A percentile compares a stretch with the other conserved stretches of the same genome.
Evolutionary conservation across 495 filamentous ascomycete species (phyloP).

Genomic region (Aspergillus biplanus): DNA sequence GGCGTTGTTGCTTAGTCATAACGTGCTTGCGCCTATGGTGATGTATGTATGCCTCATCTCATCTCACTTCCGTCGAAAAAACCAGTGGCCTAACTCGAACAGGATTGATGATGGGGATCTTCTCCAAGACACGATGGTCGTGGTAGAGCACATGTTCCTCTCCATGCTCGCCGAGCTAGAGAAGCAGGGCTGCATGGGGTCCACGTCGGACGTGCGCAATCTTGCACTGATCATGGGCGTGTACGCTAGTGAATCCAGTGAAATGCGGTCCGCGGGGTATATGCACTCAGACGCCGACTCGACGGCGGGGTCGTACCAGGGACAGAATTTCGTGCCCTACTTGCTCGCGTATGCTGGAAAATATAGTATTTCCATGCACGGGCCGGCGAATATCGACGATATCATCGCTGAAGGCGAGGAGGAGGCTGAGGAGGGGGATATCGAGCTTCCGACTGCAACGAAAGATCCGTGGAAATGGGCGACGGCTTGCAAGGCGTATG

Average conservation of each 20-base stretch:
- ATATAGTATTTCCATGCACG: constrained; percentile 21
- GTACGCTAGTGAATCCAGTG: constrained; percentile 15
- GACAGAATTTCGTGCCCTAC: constrained; percentile 13
- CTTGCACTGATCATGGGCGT: constrained; percentile 35
- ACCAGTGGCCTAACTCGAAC: not conserved
- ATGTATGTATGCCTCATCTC: constrained; percentile 20
- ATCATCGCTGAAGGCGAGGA: constrained; percentile 15
- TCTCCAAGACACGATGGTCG: constrained; percentile 16
- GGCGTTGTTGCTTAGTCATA: constrained; percentile 24
- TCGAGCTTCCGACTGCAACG: constrained; percentile 20
- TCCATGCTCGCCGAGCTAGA: constrained; percentile 34
- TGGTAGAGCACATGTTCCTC: constrained; percentile 37
- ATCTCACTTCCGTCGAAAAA: not conserved
- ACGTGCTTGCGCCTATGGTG: constrained; percentile 6
- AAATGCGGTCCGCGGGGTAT: not conserved
- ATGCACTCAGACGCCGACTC: not conserved
- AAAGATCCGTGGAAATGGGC: constrained; percentile 31
- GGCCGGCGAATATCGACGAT: constrained; percentile 18
- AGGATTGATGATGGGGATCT: constrained; percentile 27
- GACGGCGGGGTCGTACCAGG: constrained; percentile 13
- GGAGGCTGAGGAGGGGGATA: constrained; percentile 16
- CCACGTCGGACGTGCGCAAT: constrained; percentile 38
- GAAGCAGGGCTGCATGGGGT: constrained; percentile 28
- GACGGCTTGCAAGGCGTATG: constrained; percentile 17
- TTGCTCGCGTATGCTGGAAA: constrained; percentile 28